Conservation (phyloP, 345 rosid genomes). For the Pugionium dolabratum region DNA sequence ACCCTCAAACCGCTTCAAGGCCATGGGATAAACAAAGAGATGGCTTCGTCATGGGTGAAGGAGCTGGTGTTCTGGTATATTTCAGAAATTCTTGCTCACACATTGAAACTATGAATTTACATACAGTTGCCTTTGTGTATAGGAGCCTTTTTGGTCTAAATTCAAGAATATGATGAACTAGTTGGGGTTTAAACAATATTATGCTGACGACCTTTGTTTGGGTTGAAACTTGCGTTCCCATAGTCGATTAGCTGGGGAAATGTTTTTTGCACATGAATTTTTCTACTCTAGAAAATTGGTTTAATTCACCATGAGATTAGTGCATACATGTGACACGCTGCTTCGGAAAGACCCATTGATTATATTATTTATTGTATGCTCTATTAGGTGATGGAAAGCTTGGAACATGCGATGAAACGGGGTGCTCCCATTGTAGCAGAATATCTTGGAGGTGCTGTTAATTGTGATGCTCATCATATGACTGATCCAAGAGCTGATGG, state of each 20-base stretch:
- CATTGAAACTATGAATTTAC: too few relatives aligned
- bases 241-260: not conserved
- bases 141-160: not conserved
- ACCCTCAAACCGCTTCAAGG: slow-evolving; percentile 96
- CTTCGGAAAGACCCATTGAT: not conserved
- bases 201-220: not conserved
- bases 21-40: slow-evolving; percentile 97
- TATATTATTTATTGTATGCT: slow-evolving; percentile 1
- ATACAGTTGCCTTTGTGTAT: not conserved
- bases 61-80: slow-evolving; percentile 95
- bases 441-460: slow-evolving; percentile 96
- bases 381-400: slow-evolving; percentile 89
- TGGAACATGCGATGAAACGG: slow-evolving; percentile 96
- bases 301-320: not conserved
- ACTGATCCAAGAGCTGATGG: slow-evolving; percentile 99
- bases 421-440: slow-evolving; percentile 96
- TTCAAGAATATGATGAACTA: not conserved
- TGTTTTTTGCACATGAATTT: not conserved
- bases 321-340: slow-evolving; percentile 8
- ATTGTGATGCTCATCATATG: slow-evolving; percentile 99
- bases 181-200: not conserved
- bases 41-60: slow-evolving; percentile 99
- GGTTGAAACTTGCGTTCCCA: not conserved
- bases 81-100: slow-evolving; percentile 6
- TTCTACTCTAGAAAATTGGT: not conserved